Conservation (phyloP, 2,329 filamentous ascomycete species). For the Apiospora kogelbergensis region DNA sequence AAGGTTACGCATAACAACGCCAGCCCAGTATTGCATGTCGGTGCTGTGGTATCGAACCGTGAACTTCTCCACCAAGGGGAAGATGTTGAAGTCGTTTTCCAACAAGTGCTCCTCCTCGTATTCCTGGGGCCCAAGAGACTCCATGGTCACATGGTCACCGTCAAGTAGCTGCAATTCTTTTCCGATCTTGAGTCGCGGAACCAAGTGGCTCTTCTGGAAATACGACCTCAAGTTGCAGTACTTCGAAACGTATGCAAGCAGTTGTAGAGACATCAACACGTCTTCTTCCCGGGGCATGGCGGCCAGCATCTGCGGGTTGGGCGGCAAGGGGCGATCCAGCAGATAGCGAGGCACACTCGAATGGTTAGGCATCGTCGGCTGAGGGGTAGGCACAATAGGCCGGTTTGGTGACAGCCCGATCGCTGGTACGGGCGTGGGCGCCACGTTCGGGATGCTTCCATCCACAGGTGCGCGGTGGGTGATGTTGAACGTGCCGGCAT, state of each 20-base stretch:
- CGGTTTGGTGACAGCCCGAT: constrained; percentile 75
- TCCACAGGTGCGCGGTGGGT: constrained; percentile 82
- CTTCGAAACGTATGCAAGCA: constrained; percentile 96
- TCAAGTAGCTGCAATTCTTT: constrained; percentile 81
- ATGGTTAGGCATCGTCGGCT: constrained; percentile 66
- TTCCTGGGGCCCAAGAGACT: constrained; percentile 40
- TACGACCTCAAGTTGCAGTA: constrained; percentile 96
- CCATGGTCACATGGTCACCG: constrained; percentile 54
- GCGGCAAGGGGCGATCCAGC: constrained; percentile 69
- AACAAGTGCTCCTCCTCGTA: constrained; percentile 85
- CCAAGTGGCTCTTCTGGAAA: constrained; percentile 92
- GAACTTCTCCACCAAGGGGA: constrained; percentile 97
- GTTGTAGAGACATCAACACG: constrained; percentile 94
- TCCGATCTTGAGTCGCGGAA: constrained; percentile 87
- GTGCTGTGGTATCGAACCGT: constrained; percentile 92
- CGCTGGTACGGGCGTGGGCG: constrained; percentile 62
- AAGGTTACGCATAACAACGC: constrained; percentile 97
- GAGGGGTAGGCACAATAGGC: constrained; percentile 69
- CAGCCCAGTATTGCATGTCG: constrained; percentile 99
- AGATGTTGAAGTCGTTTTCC: constrained; percentile 96
- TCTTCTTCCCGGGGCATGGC: constrained; percentile 97
- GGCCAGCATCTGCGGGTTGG: constrained; percentile 74
- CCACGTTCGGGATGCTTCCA: constrained; percentile 77
- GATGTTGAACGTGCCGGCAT: constrained; percentile 90
- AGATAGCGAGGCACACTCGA: constrained; percentile 78